These are phyloP conservation scores for Leccinellum albellum DNA, from an alignment of 768 basidiomycete genomes.

Conservation along the genomic window DNA sequence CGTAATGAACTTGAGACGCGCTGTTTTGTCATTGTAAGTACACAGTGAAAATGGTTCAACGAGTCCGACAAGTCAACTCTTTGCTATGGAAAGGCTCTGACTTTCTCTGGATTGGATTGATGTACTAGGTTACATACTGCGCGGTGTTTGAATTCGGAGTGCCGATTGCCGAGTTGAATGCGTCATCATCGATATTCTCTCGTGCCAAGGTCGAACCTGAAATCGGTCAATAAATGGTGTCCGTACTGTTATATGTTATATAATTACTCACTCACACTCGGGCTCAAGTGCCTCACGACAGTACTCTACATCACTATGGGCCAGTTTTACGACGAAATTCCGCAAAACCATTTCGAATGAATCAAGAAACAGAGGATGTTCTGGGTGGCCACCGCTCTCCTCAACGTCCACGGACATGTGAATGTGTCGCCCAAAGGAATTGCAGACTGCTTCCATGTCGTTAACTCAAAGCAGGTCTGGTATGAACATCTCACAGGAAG, in stretches of 20 bases:
- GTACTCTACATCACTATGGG: conserved; percentile 40
- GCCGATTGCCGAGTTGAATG: neutral
- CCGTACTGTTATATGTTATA: no score
- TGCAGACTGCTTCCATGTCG: conserved; percentile 59
- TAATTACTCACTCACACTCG: no score
- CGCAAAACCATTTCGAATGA: conserved; percentile 51
- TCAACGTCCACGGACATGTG: conserved; percentile 52
- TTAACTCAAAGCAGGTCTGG: conserved; percentile 56
- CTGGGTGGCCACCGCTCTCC: conserved; percentile 69
- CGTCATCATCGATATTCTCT: no score
- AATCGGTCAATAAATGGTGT: no score
- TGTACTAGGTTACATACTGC: no score
- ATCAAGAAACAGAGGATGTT: conserved; percentile 62
- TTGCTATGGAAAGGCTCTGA: no score
- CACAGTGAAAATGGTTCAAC: no score
- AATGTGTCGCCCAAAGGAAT: conserved; percentile 70
- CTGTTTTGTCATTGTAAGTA: no score
- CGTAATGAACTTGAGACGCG: no score
- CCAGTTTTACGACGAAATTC: conserved; percentile 57
- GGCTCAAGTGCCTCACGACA: neutral
- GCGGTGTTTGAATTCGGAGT: neutral
- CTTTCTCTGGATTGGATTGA: no score
- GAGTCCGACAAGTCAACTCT: no score
- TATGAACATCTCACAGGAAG: conserved; percentile 72
- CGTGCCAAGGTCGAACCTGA: no score